Evolutionary conservation across 371 early-diverging fungal species (phyloP), one percentile per base, ranked within the genome.

Genomic region (Syncephalastrum sp.): DNA sequence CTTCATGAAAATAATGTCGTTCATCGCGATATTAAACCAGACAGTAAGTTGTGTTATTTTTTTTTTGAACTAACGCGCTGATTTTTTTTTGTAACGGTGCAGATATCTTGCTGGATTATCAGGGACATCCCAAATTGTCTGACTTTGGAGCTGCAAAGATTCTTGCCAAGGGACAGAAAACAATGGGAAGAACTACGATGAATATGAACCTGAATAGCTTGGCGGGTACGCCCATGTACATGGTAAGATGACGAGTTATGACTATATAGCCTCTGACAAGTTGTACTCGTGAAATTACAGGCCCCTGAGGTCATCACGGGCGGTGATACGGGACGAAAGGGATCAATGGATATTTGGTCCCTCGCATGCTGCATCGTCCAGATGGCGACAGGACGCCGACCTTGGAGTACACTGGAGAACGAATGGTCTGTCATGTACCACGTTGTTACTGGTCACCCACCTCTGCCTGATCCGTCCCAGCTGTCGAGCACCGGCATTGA

Each of bases 191-290:
- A 16, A 74, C 84, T 0, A 81, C 81, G 17, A 70, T 77, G 47
- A 79, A 80, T 47, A 70, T 82, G 66, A 72, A 74, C 50, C 82
- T 79, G 21, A 81, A 82, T 45, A 88, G 88, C 33, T 65, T 93
- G 58, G 86, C 92, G 3, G 98, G 99, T 15, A 99, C 99, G 13
- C 97, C 99, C 1, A 93, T 93, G 87, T 98, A 97, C 68, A 95
- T 98, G 93, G 83, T 81, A 72, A 63, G 61, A 15, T 29, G 19
- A n/a, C 16, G 6, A 27, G 15, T 23, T 10, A 2, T 21, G 47
- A 53, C 17, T 47, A 19, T 8, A 19, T 5, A 17, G n/a, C n/a
- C 12, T 54, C 24, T 42, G 42, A 7, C 5, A 24, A 3, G 21
- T 43, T 19, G n/a, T 38, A 29, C 33, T 38, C 62, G 5, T 46